Conservation (phyloP, 305 asterid species). For the Solanum hybrid region DNA sequence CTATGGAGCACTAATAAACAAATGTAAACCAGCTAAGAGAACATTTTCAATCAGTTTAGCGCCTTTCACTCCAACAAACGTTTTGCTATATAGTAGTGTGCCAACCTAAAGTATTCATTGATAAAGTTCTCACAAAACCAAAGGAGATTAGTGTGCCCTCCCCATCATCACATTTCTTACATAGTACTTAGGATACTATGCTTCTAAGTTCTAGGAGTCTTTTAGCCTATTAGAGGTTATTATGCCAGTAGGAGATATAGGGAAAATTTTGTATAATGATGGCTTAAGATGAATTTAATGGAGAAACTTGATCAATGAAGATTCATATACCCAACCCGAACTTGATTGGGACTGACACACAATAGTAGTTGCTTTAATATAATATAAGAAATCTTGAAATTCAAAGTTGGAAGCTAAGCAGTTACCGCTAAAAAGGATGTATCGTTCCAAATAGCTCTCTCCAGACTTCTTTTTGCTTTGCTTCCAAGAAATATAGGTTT, state of each 20-base stretch:
- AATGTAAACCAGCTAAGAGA: background rate
- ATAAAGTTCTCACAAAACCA: background rate
- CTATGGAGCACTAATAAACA: background rate
- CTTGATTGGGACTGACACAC: background rate
- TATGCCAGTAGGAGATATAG: background rate
- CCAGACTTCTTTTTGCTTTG: conserved; percentile 77
- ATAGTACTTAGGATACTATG: background rate
- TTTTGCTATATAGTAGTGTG: background rate
- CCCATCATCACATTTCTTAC: background rate
- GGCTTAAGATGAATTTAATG: background rate
- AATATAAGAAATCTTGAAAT: background rate
- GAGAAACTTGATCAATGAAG: background rate
- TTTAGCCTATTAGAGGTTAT: background rate
- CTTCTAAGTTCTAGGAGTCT: background rate
- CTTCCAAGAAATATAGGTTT: conserved; percentile 87
- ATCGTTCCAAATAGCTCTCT: conserved; percentile 96
- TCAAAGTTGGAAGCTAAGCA: conserved; percentile 2
- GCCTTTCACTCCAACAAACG: background rate
- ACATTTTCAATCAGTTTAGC: background rate
- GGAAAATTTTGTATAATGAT: background rate
- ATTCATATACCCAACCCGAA: background rate
- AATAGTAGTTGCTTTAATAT: background rate
- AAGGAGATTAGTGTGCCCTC: background rate
- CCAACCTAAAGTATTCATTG: background rate
- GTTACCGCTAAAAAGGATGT: conserved; percentile 85